Percentiles rank a stretch among this genome's conserved stretches.
Evolutionary conservation across 2,329 filamentous ascomycete species (phyloP).

Genomic region (Trichoderma sp.): DNA sequence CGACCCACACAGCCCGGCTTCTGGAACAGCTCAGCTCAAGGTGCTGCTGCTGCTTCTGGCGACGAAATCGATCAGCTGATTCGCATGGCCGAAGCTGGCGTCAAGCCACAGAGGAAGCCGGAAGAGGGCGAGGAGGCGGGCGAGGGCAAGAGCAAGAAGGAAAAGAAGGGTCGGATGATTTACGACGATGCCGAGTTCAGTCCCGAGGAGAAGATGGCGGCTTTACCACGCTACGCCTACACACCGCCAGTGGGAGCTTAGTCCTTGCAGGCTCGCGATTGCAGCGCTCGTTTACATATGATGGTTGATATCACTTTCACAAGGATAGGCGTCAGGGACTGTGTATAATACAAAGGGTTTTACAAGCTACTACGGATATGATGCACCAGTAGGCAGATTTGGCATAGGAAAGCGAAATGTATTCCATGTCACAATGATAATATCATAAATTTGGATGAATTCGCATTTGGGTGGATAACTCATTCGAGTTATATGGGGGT

Average conservation of each 20-base stretch:
- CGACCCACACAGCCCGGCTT: constrained; percentile 43
- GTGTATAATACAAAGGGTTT: constrained; percentile 12
- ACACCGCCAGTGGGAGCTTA: constrained; percentile 32
- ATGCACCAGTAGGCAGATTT: neutral
- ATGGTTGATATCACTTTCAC: constrained; percentile 20
- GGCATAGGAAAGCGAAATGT: neutral
- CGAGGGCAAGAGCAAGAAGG: constrained; percentile 69
- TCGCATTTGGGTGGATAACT: neutral
- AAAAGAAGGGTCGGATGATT: constrained; percentile 71
- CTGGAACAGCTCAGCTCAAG: constrained; percentile 32
- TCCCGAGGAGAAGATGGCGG: constrained; percentile 87
- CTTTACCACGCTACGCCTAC: constrained; percentile 73
- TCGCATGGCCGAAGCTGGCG: constrained; percentile 63
- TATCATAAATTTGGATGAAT: neutral
- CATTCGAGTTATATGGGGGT: neutral
- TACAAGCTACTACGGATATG: neutral
- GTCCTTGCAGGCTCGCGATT: neutral
- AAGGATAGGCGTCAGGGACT: constrained; percentile 24
- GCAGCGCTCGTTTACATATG: neutral
- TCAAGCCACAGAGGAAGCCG: constrained; percentile 48
- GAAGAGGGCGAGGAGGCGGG: constrained; percentile 45
- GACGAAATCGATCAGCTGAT: constrained; percentile 68
- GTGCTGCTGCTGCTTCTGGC: constrained; percentile 39
- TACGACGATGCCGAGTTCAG: constrained; percentile 80
- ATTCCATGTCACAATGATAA: neutral